A percentile compares a stretch with the other conserved stretches of the same genome.
phyloP scores from a whole-genome alignment of 306 rosid genomes.

The Vigna hirtella region DNA sequence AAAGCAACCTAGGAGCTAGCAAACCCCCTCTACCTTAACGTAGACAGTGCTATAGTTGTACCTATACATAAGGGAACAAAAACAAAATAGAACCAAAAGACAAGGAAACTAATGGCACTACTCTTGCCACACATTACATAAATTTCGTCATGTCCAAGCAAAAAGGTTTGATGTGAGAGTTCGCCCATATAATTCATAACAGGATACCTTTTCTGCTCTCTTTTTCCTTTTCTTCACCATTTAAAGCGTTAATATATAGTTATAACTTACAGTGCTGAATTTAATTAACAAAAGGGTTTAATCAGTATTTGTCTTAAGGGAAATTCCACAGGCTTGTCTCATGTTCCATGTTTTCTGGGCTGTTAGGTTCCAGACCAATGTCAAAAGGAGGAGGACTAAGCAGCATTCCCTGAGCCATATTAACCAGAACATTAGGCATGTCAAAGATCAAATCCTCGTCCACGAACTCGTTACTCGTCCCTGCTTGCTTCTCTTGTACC shows the following conservation, averaged over 20 bases:
- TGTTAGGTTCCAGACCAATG: not conserved
- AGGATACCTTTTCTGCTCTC: conserved; percentile 24
- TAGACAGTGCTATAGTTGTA: not conserved
- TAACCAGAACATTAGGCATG: conserved; percentile 77
- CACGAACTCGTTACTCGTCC: conserved; percentile 40
- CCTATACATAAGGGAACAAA: not conserved
- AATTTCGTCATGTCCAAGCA: conserved; percentile 40
- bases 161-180: conserved; percentile 43
- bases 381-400: conserved; percentile 90
- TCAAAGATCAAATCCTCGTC: conserved; percentile 92
- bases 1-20: conserved; percentile 5
- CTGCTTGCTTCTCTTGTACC: not conserved
- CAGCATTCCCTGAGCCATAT: conserved; percentile 93
- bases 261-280: not conserved
- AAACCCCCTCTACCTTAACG: not conserved
- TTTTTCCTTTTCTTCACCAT: not conserved
- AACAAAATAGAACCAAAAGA: not conserved
- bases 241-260: not conserved
- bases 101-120: not conserved
- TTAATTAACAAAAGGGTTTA: not conserved
- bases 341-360: conserved; percentile 23
- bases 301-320: not conserved
- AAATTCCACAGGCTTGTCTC: conserved; percentile 48
- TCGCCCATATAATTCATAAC: conserved; percentile 45
- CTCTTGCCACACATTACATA: not conserved